These are phyloP conservation scores for Neurospora pannonica DNA, from an alignment of 495 filamentous ascomycete species.

Conservation along the genomic window DNA sequence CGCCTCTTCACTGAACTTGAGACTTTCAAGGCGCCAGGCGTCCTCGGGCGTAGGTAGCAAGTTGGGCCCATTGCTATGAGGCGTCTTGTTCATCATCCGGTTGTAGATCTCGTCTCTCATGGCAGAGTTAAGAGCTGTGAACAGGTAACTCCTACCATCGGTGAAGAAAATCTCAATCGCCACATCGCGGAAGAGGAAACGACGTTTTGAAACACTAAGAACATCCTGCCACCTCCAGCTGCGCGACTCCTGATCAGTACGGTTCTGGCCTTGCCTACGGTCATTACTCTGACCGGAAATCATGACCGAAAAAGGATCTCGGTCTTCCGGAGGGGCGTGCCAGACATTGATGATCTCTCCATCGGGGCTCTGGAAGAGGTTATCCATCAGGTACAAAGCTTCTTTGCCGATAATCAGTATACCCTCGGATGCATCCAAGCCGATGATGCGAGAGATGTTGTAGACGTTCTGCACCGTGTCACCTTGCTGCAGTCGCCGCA, in stretches of 20 bases:
- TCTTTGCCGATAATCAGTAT: constrained; percentile 89
- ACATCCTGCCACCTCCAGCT: constrained; percentile 93
- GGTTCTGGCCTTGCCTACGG: constrained; percentile 36
- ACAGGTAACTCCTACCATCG: constrained; percentile 87
- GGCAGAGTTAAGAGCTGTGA: constrained; percentile 65
- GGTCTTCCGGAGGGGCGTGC: constrained; percentile 85
- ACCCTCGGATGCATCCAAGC: constrained; percentile 85
- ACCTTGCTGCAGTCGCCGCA: constrained; percentile 83
- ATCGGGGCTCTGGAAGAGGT: constrained; percentile 86
- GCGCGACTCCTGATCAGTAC: constrained; percentile 65
- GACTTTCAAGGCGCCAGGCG: constrained; percentile 76
- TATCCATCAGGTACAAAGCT: constrained; percentile 86
- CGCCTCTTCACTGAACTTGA: constrained; percentile 71
- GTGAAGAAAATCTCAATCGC: constrained; percentile 94
- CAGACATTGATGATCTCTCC: constrained; percentile 94
- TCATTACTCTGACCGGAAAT: constrained; percentile 68
- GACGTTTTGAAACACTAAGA: constrained; percentile 91
- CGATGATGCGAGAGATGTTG: constrained; percentile 89
- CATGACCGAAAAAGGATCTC: constrained; percentile 90
- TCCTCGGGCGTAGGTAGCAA: constrained; percentile 52
- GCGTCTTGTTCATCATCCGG: constrained; percentile 65
- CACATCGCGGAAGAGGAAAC: constrained; percentile 92
- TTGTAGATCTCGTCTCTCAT: constrained; percentile 70
- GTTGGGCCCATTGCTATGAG: constrained; percentile 52
- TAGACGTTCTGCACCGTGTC: constrained; percentile 90